Evolutionary conservation across 257 asterid genomes (phyloP), one percentile per base, ranked within the genome.

Genomic region (Nyctanthes arbortristis): DNA sequence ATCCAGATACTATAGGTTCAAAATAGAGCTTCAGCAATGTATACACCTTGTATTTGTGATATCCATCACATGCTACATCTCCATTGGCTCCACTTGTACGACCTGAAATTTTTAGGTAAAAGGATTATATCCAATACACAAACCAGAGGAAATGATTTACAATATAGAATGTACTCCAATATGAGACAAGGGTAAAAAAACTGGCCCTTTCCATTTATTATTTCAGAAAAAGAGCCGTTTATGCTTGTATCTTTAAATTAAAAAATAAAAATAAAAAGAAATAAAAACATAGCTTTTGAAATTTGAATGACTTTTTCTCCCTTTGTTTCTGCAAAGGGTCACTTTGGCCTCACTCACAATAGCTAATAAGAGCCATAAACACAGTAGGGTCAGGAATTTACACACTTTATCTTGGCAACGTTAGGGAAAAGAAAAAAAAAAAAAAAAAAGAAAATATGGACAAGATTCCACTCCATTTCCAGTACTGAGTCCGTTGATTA

Each of bases 11-110:
- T 16, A 0, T 29, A 33, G 7, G 20, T 22, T 32, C 6, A 29
- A 22, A 29, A 31, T 54, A 64, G 22, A 69, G 43, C 54, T 56
- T 36, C 25, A 29, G 35, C 14, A n/a, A 20, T 63, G n/a, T 24
- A 68, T 37, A n/a, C 20, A 77, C 89, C 87, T 77, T 78, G 64
- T 76, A 81, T 63, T 81, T 84, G 77, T 84, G 89, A 66, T 84
- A 81, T 20, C 81, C 79, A 58, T 81, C 84, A 20, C 89, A 84
- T 37, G 85, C 75, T 63, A 78, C 65, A 28, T 84, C 87, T 59
- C 85, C 87, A 45, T 67, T 74, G 68, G 77, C 79, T 36, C 87
- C 87, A 12, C 30, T 34, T 0, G 64, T 5, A 16, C 18, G 79
- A 43, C 82, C 91, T 85, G 77, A 52, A 45, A 74, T 56, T 13